Evolutionary conservation across 208 protist genomes (phyloP).

Genomic region (Spongospora subterranea): DNA sequence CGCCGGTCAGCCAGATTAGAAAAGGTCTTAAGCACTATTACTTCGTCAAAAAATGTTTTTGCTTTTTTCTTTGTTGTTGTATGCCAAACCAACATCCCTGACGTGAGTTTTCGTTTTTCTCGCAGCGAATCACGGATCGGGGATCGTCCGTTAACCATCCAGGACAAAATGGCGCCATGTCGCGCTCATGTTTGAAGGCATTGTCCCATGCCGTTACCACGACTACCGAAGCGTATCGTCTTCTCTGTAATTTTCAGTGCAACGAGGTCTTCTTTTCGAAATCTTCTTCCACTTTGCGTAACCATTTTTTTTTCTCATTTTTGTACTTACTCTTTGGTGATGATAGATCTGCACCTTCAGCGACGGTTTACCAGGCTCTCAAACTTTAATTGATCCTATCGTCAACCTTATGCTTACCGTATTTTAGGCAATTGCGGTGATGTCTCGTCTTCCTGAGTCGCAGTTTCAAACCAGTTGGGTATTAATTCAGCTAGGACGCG

Average conservation of each 20-base stretch:
- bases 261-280: constrained; percentile 5
- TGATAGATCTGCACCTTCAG: too few relatives aligned
- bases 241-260: constrained; percentile 53
- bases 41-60: too few relatives aligned
- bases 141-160: too few relatives aligned
- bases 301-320: too few relatives aligned
- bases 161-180: neutral
- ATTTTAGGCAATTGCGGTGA: constrained; percentile 46
- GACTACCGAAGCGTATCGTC: constrained; percentile 20
- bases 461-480: constrained; percentile 75
- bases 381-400: neutral
- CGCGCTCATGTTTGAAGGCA: neutral
- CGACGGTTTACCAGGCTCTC: too few relatives aligned
- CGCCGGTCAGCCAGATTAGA: too few relatives aligned
- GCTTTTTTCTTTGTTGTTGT: too few relatives aligned
- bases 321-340: too few relatives aligned
- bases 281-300: too few relatives aligned
- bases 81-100: too few relatives aligned
- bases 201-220: neutral
- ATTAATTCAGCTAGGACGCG: constrained; percentile 69
- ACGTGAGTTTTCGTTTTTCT: neutral
- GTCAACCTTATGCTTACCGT: neutral
- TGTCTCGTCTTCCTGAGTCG: neutral
- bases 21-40: too few relatives aligned
- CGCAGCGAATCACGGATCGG: neutral